Evolutionary conservation across 148 eudicot species (phyloP), one percentile per base, ranked within the genome.

Genomic region (Simmondsia chinensis): DNA sequence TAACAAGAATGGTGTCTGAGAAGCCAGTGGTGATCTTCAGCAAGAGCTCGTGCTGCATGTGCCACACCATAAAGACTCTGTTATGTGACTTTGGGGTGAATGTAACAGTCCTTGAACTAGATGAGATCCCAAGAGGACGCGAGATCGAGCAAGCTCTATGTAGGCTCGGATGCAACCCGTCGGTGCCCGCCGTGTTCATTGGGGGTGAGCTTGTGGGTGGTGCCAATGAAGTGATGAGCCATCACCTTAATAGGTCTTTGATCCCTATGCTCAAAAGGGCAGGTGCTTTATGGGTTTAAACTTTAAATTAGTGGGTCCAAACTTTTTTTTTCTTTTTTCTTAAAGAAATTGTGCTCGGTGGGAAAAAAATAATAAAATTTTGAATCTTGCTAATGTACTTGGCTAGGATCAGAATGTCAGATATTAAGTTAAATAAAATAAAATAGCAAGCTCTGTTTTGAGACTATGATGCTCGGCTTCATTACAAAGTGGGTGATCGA

Each of bases 171-270:
- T 60, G 75, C 44, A 59, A 38, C 44, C 62, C 65, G 43, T 39
- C 60, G 20, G 63, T 61, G 19, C 70, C 70, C 37, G 74, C 74
- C 21, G 66, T 59, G 28, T 69, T 63, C 39, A 69, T 69, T 30
- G 74, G 74, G 23, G 69, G 60, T 23, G 64, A 63, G 63, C 53
- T 63, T 15, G 52, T 69, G 20, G 74, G 74, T 6, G 74, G 74
- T 18, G 69, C 74, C 27, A 57, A 69, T 24, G 65, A 64, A 33
- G 53, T 69, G 40, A 54, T 69, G 38, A 69, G 74, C 58, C 70
- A 63, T 39, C 74, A 69, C 41, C 69, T 69, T 30, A 55, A 59
- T 39, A 53, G 69, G 24, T 48, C 57, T 33, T 55, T 64, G 19
- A 63, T 64, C 41, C 69, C 69, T 14, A 57, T 57, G 58, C 50